These are phyloP conservation scores for Candida tallmaniae DNA, from an alignment of 805 yeast species.

Conservation along the genomic window DNA sequence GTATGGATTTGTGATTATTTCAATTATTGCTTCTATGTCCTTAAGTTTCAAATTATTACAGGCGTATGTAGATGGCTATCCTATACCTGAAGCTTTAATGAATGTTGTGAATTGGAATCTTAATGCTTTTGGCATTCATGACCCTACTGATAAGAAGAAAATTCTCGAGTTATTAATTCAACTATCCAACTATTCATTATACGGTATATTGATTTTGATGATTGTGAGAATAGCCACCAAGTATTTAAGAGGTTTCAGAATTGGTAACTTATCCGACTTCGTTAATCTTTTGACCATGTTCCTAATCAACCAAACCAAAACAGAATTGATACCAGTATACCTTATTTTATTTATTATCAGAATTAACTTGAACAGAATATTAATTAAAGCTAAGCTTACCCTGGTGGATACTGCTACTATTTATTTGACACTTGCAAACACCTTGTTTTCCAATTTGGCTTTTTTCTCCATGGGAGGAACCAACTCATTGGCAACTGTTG, in stretches of 20 bases:
- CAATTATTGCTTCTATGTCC: slow-evolving; percentile 42
- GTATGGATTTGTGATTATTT: slow-evolving; percentile 39
- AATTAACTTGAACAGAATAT: slow-evolving; percentile 7
- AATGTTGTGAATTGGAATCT: slow-evolving; percentile 25
- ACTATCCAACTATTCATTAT: slow-evolving; percentile 22
- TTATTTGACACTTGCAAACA: slow-evolving; percentile 27
- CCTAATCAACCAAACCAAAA: slow-evolving; percentile 52
- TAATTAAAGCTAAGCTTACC: slow-evolving; percentile 1
- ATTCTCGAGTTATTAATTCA: slow-evolving; percentile 12
- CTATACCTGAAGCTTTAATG: slow-evolving; percentile 39
- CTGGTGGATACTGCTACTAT: slow-evolving; percentile 11
- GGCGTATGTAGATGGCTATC: slow-evolving; percentile 51
- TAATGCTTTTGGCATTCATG: slow-evolving; percentile 20
- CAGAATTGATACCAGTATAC: slow-evolving; percentile 53
- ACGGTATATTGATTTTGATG: slow-evolving; percentile 25
- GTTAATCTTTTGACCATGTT: slow-evolving; percentile 34
- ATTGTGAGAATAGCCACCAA: slow-evolving; percentile 25
- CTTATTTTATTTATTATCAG: slow-evolving; percentile 30
- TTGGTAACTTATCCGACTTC: slow-evolving; percentile 31
- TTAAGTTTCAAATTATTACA: slow-evolving; percentile 53
- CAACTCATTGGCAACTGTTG: slow-evolving; percentile 87
- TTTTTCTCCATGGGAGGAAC: slow-evolving; percentile 90
- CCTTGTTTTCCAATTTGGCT: slow-evolving; percentile 66
- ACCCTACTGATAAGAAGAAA: slow-evolving; percentile 7
- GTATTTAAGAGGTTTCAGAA: slow-evolving; percentile 17